A percentile compares a stretch with the other conserved stretches of the same genome.
Conservation (phyloP, 2,329 filamentous ascomycete genomes). For the Aspergillus sp. region DNA sequence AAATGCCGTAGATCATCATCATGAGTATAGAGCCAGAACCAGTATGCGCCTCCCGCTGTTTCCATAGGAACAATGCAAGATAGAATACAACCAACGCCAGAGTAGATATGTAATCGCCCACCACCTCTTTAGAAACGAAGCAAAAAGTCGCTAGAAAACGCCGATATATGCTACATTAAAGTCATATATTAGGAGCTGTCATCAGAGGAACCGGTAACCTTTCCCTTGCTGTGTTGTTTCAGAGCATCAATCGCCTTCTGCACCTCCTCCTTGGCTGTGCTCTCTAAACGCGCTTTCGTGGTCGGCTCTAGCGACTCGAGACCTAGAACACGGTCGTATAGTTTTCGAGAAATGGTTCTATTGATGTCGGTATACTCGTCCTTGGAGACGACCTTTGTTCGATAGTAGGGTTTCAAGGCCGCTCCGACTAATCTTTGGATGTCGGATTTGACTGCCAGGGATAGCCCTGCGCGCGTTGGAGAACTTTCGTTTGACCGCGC, state of each 20-base stretch:
- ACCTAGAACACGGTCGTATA: conserved; percentile 72
- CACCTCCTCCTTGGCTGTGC: conserved; percentile 77
- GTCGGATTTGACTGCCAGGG: conserved; percentile 82
- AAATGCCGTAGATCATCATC: not conserved
- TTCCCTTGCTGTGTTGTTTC: conserved; percentile 29
- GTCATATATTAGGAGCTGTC: conserved; percentile 24
- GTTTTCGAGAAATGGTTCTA: conserved; percentile 80
- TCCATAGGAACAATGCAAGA: not conserved
- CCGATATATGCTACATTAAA: conserved; percentile 24
- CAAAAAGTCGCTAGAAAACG: conserved; percentile 25
- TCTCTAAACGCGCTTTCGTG: conserved; percentile 72
- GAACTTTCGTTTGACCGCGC: conserved; percentile 65
- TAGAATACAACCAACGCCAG: conserved; percentile 23
- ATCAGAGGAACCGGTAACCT: conserved; percentile 22
- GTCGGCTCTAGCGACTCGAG: conserved; percentile 66
- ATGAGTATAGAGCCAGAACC: not conserved
- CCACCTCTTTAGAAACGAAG: conserved; percentile 7
- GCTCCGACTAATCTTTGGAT: conserved; percentile 86
- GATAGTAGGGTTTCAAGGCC: conserved; percentile 82
- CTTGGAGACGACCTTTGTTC: conserved; percentile 76
- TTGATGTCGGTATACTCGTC: conserved; percentile 95
- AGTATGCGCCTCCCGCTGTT: not conserved
- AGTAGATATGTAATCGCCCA: conserved; percentile 18
- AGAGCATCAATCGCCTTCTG: conserved; percentile 66
- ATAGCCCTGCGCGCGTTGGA: conserved; percentile 68